These are phyloP conservation scores for Flaveria ramosissima DNA, from an alignment of 129 eudicot species.

Conservation along the genomic window DNA sequence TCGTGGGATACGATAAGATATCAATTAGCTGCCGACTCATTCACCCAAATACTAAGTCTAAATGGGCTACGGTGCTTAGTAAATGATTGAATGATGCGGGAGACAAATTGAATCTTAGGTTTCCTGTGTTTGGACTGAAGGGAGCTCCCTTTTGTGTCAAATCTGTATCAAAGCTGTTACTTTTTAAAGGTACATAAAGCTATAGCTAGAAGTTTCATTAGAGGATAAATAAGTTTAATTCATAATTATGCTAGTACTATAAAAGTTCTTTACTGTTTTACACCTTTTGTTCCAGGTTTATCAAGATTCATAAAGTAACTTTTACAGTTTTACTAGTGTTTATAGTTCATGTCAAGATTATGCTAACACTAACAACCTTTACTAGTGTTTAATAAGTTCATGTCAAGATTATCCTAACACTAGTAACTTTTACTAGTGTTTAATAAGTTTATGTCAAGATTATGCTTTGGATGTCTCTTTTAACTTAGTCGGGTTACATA, in stretches of 20 bases:
- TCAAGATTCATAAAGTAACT: neutral
- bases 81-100: conserved; percentile 92
- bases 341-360: too few species aligned
- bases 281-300: neutral
- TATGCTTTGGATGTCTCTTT: too few species aligned
- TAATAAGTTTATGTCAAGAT: too few species aligned
- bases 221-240: neutral
- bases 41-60: conserved; percentile 75
- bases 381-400: too few species aligned
- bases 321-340: too few species aligned
- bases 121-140: conserved; percentile 96
- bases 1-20: conserved; percentile 64
- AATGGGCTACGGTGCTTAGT: conserved; percentile 20
- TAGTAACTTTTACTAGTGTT: too few species aligned
- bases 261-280: neutral
- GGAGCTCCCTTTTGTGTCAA: conserved; percentile 80
- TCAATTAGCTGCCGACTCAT: conserved; percentile 96
- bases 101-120: conserved; percentile 69
- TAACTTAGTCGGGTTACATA: too few species aligned
- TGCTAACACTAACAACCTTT: too few species aligned
- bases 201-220: neutral
- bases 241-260: neutral
- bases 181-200: neutral
- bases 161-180: neutral
- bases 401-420: too few species aligned